Percentiles rank a stretch among this genome's conserved stretches.
Evolutionary conservation across 768 basidiomycete species (phyloP).

Genomic region (Amanita pseudoporphyria): DNA sequence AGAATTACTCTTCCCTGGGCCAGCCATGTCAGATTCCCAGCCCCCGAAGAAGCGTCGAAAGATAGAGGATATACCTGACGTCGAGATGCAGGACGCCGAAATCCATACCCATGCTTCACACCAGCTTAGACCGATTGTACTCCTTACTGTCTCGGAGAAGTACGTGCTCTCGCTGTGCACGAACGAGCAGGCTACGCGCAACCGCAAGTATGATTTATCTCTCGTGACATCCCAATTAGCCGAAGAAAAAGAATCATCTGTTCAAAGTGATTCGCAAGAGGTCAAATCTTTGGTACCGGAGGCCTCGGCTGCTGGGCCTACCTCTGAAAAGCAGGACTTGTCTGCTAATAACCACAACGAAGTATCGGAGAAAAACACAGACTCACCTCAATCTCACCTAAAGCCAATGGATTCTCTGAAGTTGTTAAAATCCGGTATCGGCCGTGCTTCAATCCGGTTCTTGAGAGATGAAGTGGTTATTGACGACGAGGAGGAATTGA

Average conservation of each 20-base stretch:
- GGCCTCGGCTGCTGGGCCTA: too few species aligned
- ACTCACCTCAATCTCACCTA: neutral
- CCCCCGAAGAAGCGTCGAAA: conserved; percentile 27
- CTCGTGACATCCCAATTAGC: neutral
- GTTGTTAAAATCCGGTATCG: neutral
- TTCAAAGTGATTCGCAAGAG: neutral
- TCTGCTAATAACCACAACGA: neutral
- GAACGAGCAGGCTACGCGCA: neutral
- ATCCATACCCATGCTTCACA: neutral
- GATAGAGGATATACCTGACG: conserved; percentile 7
- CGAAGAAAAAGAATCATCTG: neutral
- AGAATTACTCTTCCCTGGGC: conserved; percentile 33
- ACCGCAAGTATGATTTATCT: neutral
- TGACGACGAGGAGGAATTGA: conserved; percentile 1
- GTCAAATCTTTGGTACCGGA: neutral
- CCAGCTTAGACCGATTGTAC: neutral
- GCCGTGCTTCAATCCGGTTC: conserved; percentile 2
- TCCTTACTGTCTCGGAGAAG: neutral
- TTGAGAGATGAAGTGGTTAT: conserved; percentile 2
- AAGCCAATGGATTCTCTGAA: neutral
- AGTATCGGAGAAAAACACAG: neutral
- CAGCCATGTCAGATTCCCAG: conserved; percentile 11
- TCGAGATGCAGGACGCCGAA: conserved; percentile 1
- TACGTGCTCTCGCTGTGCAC: conserved; percentile 1
- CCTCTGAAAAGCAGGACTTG: too few species aligned